Evolutionary conservation across 129 eudicot species (phyloP), one percentile per base, ranked within the genome.

Genomic region (Deinandra increscens): DNA sequence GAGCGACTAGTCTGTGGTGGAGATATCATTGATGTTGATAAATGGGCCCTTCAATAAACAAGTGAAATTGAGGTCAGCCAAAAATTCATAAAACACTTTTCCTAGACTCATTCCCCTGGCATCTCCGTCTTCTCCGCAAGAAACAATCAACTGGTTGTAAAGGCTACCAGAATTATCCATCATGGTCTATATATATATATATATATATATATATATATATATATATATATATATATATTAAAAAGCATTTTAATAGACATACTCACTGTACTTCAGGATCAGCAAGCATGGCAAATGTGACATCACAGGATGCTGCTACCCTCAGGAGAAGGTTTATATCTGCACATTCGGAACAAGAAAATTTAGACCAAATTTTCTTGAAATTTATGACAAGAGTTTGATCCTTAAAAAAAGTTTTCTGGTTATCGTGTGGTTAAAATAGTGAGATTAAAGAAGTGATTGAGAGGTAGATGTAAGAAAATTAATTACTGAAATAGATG

Each of bases 231-330:
- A n/a, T n/a, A n/a, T 49, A 23, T 10, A 53, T 9, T 17, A 55
- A 53, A 22, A 60, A 31, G 64, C 14, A 60, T 20, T 51, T 46
- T 62, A 81, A 59, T 49, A 39, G 68, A 70, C 79, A 80, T 82
- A 83, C 98, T 77, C 96, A 89, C 98, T 75, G 96, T 96, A 83
- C 91, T 89, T 87, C 90, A 72, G 98, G 98, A 83, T 93, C 96
- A 55, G 96, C 96, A 71, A 93, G 96, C 98, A 93, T 93, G 65
- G 98, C 92, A 83, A 93, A 86, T 48, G 98, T 93, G 73, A 93
- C 79, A 75, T 93, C 96, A 78, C 95, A 93, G 51, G 95, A 86
- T 59, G 96, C 98, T 10, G 95, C 90, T 43, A 93, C 98, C 98
- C 73, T 79, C 88, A 9, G 98, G 98, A 67, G 95, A 74, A 60